Conservation (phyloP, 495 filamentous ascomycete species). For the Cercophora scortea region DNA sequence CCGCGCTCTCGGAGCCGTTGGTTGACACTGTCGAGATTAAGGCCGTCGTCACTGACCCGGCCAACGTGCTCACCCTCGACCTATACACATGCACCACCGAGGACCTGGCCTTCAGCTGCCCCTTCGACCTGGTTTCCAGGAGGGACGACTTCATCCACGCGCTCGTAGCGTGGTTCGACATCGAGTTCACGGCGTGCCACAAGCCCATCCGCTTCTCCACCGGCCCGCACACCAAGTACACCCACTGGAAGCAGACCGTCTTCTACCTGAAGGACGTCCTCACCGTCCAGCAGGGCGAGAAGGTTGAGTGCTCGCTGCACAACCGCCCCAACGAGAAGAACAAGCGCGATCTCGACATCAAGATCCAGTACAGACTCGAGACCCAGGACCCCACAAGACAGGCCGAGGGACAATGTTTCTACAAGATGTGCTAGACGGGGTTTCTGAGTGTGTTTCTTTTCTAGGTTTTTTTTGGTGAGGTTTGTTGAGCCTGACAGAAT, state of each 20-base stretch:
- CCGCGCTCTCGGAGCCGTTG: slow-evolving; percentile 62
- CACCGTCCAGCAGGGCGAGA: slow-evolving; percentile 72
- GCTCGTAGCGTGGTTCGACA: slow-evolving; percentile 97
- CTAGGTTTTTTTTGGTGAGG: too few species aligned
- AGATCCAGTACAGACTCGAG: slow-evolving; percentile 71
- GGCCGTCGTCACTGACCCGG: slow-evolving; percentile 68
- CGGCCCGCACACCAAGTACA: slow-evolving; percentile 84
- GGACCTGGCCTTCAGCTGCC: slow-evolving; percentile 59
- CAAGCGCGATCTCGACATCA: slow-evolving; percentile 88
- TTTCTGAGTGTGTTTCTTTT: too few species aligned
- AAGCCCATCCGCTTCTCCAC: slow-evolving; percentile 79
- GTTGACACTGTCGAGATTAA: slow-evolving; percentile 67
- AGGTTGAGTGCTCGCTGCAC: slow-evolving; percentile 60
- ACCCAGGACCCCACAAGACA: slow-evolving; percentile 60
- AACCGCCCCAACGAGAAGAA: slow-evolving; percentile 92
- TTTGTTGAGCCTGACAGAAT: too few species aligned
- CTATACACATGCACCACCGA: slow-evolving; percentile 58
- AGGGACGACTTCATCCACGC: slow-evolving; percentile 90
- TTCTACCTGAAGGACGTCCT: slow-evolving; percentile 82
- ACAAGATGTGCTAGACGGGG: slow-evolving; percentile 70
- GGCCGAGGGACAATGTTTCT: slow-evolving; percentile 64
- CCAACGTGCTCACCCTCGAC: slow-evolving; percentile 58
- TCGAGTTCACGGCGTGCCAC: slow-evolving; percentile 92
- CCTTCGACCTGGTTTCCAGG: slow-evolving; percentile 60
- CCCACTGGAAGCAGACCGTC: slow-evolving; percentile 92